Evolutionary conservation across 2,329 filamentous ascomycete species (phyloP).

Genomic region (Parascedosporium putredinis): DNA sequence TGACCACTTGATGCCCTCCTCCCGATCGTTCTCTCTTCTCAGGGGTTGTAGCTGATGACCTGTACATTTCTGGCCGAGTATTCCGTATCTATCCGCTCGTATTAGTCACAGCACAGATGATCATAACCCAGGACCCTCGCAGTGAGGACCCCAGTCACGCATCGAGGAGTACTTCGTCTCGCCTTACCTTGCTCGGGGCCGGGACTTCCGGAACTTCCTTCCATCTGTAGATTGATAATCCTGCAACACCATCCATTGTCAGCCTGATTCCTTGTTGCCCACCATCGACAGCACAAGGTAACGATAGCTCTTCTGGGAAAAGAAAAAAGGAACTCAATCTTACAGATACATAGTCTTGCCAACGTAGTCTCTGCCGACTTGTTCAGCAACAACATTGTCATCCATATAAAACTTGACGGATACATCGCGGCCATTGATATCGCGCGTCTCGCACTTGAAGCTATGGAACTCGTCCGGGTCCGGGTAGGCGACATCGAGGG

Average conservation of each 20-base stretch:
- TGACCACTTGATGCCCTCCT: too few species aligned
- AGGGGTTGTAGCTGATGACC: conserved; percentile 4
- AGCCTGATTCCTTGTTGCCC: too few species aligned
- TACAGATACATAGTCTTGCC: conserved; percentile 35
- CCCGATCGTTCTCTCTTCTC: too few species aligned
- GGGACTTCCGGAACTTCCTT: conserved; percentile 31
- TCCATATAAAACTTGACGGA: conserved; percentile 45
- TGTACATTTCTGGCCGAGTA: conserved; percentile 1
- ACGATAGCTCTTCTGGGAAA: too few species aligned
- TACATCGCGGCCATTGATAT: conserved; percentile 39
- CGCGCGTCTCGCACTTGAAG: conserved; percentile 38
- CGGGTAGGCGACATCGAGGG: conserved; percentile 37
- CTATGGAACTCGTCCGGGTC: conserved; percentile 35
- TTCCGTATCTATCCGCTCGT: neutral
- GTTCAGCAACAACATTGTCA: conserved; percentile 34
- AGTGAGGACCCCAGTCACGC: too few species aligned
- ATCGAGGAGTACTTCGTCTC: too few species aligned
- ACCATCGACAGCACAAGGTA: too few species aligned
- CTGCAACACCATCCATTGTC: conserved; percentile 14
- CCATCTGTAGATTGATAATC: conserved; percentile 36
- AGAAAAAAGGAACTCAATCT: conserved; percentile 14
- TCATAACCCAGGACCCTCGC: too few species aligned
- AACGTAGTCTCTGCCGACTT: conserved; percentile 37
- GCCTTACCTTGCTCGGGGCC: conserved; percentile 20
- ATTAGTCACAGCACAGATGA: too few species aligned